These are phyloP conservation scores for Agrostemma githago DNA, from an alignment of 148 eudicot genomes.

Conservation along the genomic window DNA sequence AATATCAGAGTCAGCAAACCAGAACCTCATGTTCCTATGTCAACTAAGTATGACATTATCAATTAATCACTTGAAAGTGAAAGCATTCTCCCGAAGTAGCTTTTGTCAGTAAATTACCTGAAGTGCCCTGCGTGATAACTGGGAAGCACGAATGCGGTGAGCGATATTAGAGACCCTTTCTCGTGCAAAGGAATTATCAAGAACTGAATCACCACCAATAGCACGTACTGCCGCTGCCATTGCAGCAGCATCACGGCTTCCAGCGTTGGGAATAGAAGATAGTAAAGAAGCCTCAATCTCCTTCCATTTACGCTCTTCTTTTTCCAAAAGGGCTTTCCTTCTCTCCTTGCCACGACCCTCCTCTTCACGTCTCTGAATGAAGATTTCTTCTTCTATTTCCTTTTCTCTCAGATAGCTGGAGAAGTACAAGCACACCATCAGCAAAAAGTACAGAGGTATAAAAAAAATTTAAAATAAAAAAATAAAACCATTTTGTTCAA, in stretches of 20 bases:
- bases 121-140: constrained; percentile 81
- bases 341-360: constrained; percentile 99
- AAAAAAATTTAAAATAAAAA: neutral
- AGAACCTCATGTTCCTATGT: neutral
- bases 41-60: neutral
- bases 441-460: constrained; percentile 10
- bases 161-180: constrained; percentile 93
- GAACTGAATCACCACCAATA: constrained; percentile 96
- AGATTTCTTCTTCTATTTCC: constrained; percentile 98
- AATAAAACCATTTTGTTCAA: neutral
- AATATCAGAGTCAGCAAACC: neutral
- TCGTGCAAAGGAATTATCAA: constrained; percentile 94
- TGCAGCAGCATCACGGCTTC: constrained; percentile 95
- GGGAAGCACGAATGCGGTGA: constrained; percentile 76
- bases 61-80: neutral
- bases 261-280: constrained; percentile 98
- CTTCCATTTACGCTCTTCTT: constrained; percentile 99
- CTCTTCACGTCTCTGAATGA: constrained; percentile 98
- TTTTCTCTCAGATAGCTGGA: constrained; percentile 91
- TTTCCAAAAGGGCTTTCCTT: constrained; percentile 94
- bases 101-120: constrained; percentile 44
- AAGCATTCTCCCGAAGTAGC: neutral
- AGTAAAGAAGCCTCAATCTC: constrained; percentile 95
- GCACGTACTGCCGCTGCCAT: constrained; percentile 99
- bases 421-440: constrained; percentile 10